Evolutionary conservation across 805 yeast genomes (phyloP).

Genomic region (Yarrowia sp.): DNA sequence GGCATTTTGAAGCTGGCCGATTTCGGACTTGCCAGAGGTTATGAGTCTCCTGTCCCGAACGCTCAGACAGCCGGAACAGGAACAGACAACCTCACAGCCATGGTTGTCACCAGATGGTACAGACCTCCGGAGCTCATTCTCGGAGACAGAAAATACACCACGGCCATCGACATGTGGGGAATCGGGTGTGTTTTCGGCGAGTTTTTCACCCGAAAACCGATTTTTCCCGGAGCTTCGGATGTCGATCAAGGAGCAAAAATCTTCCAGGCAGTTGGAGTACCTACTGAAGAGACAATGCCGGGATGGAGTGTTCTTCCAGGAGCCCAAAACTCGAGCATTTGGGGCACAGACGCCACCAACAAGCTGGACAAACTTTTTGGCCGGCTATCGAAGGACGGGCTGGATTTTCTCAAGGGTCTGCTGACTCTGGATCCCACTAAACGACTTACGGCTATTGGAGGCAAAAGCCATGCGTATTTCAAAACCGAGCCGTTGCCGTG

Average conservation of each 20-base stretch:
- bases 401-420: slow-evolving; percentile 61
- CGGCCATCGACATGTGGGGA: slow-evolving; percentile 98
- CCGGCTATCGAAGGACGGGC: slow-evolving; percentile 39
- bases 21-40: slow-evolving; percentile 88
- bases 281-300: slow-evolving; percentile 67
- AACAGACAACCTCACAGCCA: slow-evolving; percentile 58
- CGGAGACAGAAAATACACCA: slow-evolving; percentile 85
- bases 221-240: slow-evolving; percentile 84
- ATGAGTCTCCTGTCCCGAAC: slow-evolving; percentile 67
- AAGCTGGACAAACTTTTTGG: slow-evolving; percentile 27
- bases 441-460: slow-evolving; percentile 81
- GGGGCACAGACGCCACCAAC: slow-evolving; percentile 32
- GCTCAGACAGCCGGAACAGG: slow-evolving; percentile 55
- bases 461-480: slow-evolving; percentile 75
- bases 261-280: slow-evolving; percentile 83
- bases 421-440: slow-evolving; percentile 72
- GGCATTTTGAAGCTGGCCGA: slow-evolving; percentile 92
- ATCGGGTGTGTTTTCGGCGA: slow-evolving; percentile 96
- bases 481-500: slow-evolving; percentile 70
- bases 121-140: slow-evolving; percentile 92
- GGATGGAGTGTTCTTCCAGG: slow-evolving; percentile 64
- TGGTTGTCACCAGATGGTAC: slow-evolving; percentile 97
- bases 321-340: slow-evolving; percentile 43
- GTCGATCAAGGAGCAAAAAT: slow-evolving; percentile 84
- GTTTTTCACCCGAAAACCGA: slow-evolving; percentile 79